Evolutionary conservation across 202 grass and related monocot genomes (phyloP), one percentile per base, ranked within the genome.

Genomic region (Eragrostis tef): DNA sequence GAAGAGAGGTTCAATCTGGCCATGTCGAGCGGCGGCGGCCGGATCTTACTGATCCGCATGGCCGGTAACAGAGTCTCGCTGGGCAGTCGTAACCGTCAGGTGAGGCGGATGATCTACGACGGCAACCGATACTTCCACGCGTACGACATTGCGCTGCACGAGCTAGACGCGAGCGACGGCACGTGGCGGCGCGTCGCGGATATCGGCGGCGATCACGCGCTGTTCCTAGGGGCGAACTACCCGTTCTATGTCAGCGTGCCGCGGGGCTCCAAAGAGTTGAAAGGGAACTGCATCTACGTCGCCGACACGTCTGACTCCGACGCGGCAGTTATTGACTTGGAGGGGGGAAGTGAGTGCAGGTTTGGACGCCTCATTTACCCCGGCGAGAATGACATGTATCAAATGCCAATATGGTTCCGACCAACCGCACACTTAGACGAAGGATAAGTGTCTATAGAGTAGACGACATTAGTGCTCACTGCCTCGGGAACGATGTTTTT

Each of bases 201-300:
- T 65, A 16, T 80, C 14, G 78, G 65, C 5, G 20, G 29, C 36
- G 77, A 80, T 9, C 15, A 21, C 39, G 51, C 65, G 2, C 78
- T 80, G 65, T 80, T 80, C 9, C 0, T 80, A 9, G 78, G 78
- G 9, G 64, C 78, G 39, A 70, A 44, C 65, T 70, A 69, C 39
- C 78, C 78, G 39, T 81, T 70, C 78, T 81, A 57, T 34, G 24
- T 59, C 51, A 0, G 15, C 2, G 78, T 59, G 75, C 78, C 21
- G 9, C 36, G 9, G 0, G 49, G 65, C 36, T 26, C 34, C 4
- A 24, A 61, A 1, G 5, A 26, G n/a, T 15, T 81, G 6, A 29
- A 59, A 39, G 65, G 21, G 6, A 46, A 60, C 39, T 70, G 65
- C 65, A 24, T 81, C 39, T 81, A 70, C 22, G 14, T 81, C 78